Evolutionary conservation across 345 rosid genomes (phyloP).

Genomic region (Mangifera indica): DNA sequence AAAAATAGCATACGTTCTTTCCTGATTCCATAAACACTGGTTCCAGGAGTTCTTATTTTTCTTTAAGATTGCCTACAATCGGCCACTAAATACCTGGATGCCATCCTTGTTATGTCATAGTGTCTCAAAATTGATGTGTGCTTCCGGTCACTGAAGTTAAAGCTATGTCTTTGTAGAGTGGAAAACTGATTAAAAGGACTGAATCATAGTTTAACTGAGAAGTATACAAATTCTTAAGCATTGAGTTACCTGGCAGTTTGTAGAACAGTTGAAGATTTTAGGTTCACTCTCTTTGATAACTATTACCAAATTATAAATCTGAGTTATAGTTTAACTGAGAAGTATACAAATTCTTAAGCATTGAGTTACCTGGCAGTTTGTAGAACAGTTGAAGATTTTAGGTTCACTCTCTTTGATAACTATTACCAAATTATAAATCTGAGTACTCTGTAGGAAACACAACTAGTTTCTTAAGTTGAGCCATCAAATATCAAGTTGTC

Average conservation of each 20-base stretch:
- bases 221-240: background rate
- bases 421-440: background rate
- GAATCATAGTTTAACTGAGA: background rate
- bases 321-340: no score
- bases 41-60: background rate
- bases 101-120: background rate
- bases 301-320: background rate
- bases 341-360: background rate
- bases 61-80: conserved; percentile 1
- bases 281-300: background rate
- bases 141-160: background rate
- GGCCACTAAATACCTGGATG: background rate
- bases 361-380: background rate
- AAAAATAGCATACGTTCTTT: background rate
- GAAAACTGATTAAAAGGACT: background rate
- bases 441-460: background rate
- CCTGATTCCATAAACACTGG: background rate
- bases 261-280: background rate
- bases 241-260: background rate
- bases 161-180: background rate
- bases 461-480: no score
- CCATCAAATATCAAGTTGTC: background rate
- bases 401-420: background rate
- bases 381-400: background rate
- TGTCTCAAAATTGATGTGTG: background rate